Evolutionary conservation across 1,139 yeast species (phyloP), one percentile per base, ranked within the genome.

Genomic region (Magnusiomyces magnusii): DNA sequence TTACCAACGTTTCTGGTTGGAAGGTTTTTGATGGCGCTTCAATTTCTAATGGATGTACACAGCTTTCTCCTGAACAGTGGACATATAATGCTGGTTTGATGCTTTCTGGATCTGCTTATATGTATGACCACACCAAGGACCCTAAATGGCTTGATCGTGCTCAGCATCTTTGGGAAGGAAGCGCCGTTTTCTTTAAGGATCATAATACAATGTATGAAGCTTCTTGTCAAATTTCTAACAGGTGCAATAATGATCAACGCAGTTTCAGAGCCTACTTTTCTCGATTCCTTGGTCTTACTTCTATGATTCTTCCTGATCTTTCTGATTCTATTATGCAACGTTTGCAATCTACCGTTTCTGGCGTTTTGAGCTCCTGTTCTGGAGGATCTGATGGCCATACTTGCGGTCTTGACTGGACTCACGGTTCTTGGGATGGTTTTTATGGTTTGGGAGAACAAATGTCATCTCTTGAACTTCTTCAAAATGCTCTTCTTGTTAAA

Each of bases 371-470:
- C 53, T 81, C 95, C 0, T 92, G 97, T 73, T 75, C 83, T 2
- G 97, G 97, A 67, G 97, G 97, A 71, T 62, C 73, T 2, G 97
- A 91, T 75, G 90, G 91, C 17, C 89, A 87, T 68, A 91, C 97
- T 0, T 92, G 97, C 76, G 97, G 97, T 51, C 71, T 83, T 61
- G 80, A 86, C 69, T 92, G 98, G 98, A 75, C 81, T 53, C 68
- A 74, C 34, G 76, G 73, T 54, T 81, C 81, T 19, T 92, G 91
- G 86, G 97, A 92, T 72, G 86, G 84, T 1, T 71, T 67, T 54
- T 91, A 81, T 66, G 98, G 98, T 17, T 78, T 92, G 49, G 97
- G 97, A 63, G 97, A 92, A 73, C 97, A 92, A 72, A 88, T 92
- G 87, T 73, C 84, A 54, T 96, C 97, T 0, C 76, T 91, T 60